Evolutionary conservation across 768 basidiomycete species (phyloP), one percentile per base, ranked within the genome.

Genomic region (Agrocybe praecox): DNA sequence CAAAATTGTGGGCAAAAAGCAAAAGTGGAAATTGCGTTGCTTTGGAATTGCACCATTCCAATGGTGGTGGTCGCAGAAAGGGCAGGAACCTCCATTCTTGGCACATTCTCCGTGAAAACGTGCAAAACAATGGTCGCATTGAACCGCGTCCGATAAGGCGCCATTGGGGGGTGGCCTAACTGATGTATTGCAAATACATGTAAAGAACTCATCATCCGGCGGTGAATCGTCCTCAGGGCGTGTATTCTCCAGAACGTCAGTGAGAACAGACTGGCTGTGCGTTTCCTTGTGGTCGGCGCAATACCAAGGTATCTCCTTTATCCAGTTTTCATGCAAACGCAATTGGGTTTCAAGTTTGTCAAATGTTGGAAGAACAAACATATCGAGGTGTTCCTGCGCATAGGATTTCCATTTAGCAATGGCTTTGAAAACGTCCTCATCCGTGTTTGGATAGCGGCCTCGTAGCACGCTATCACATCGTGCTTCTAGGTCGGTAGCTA

Each of bases 41-140:
- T 92, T 93, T 67, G 85, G 84, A 51, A 94, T 87, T 2, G 88
- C 82, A 18, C 92, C 92, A 62, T 94, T 92, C 92, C 92, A 94
- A 65, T 94, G 92, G 59, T 92, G 89, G 63, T 92, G 91, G 61
- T 94, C 92, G 62, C 92, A 94, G 76, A 94, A 94, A 0, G 92
- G 92, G 67, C 92, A 94, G 5, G 92, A 94, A 33, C 92, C 92
- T n/a, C 92, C 92, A 60, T 89, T 90, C 62, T 87, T 87, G 11
- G 91, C 92, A 63, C 92, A 94, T 48, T 86, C 80, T 5, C 90
- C 91, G 58, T 94, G 92, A 73, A 94, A 94, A 48, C 91, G 78
- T 47, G 92, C 92, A 68, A 83, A 90, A 60, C 92, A 94, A 63
- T 94, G 91, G 66, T 94, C 92, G 67, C 92, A 94, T 68, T 94